Base-by-base conservation (phyloP, 129 eudicot species). In the Arctium lappa region DNA sequence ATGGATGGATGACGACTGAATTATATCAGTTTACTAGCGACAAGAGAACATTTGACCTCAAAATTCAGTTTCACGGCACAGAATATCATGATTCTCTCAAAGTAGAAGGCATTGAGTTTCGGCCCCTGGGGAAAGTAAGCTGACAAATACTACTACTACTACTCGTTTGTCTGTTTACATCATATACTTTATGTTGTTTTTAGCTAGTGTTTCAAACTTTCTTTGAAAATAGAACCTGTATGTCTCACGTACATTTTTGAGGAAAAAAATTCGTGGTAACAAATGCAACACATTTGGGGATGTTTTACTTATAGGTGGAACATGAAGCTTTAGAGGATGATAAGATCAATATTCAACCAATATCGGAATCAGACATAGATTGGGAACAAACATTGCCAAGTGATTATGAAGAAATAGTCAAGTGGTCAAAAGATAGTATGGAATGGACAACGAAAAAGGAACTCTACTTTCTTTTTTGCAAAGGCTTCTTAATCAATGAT, bases 401-500 rank as follows among this genome's bases (percentile, higher is more conserved):
- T 72, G 78, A 53, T 50, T 72, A 34, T 27, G 44, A 60, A 2
- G 32, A 81, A 0, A 36, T 81, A 29, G 34, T 81, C n/a, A 73
- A 81, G 18, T 11, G 48, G 69, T 40, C 80, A 63, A 31, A 42
- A 82, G 38, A 66, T 32, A 76, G 8, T 11, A 2, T 74, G 38
- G 6, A 40, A 33, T 82, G 80, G 74, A 62, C 76, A 75, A 82
- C 85, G 0, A 66, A 82, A 11, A 75, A 82, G 81, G 85, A 75
- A 82, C 81, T 82, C n/a, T 68, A 82, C 71, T 31, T 0, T 2
- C 34, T 18, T 75, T 39, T 82, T 75, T 33, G 70, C 76, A 68
- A 68, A 82, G 85, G 81, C 40, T 68, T 82, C 76, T 38, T 31
- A 3, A 66, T 66, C 16, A 42, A 37, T 2, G 1, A 18, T 1